Percentiles rank a stretch among this genome's conserved stretches.
Evolutionary conservation across 805 yeast species (phyloP).

Genomic region (Lachancea nothofagi): DNA sequence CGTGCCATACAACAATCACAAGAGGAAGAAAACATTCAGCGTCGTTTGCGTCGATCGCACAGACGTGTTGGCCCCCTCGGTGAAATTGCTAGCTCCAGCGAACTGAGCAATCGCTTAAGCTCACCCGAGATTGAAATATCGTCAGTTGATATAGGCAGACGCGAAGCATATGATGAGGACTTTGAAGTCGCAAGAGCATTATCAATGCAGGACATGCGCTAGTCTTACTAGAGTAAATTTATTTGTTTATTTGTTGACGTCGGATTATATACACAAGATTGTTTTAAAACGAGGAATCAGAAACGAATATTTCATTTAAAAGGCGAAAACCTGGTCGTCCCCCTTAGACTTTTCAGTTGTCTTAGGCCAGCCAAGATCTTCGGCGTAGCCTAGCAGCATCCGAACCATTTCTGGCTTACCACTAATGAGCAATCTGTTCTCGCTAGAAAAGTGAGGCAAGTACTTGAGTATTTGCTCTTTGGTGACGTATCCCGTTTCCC

Average conservation of each 20-base stretch:
- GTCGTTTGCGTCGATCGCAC: conserved; percentile 2
- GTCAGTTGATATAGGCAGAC: background rate
- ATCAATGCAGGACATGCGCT: conserved; percentile 31
- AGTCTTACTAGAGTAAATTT: conserved; percentile 18
- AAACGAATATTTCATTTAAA: conserved; percentile 26
- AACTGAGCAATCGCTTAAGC: too few species aligned
- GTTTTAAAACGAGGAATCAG: background rate
- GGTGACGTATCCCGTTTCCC: conserved; percentile 55
- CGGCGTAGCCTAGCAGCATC: conserved; percentile 43
- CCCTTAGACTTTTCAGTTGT: conserved; percentile 42
- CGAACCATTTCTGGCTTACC: conserved; percentile 72
- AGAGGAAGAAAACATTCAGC: conserved; percentile 8
- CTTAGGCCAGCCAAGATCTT: conserved; percentile 54
- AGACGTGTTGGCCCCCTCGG: conserved; percentile 9
- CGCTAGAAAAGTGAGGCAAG: conserved; percentile 44
- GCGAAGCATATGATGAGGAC: conserved; percentile 16
- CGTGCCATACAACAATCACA: conserved; percentile 20
- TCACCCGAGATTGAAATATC: background rate
- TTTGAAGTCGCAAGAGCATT: conserved; percentile 32
- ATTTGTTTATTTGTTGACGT: background rate
- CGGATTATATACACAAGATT: background rate
- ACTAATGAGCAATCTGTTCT: conserved; percentile 61
- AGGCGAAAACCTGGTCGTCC: conserved; percentile 55
- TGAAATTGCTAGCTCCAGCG: conserved; percentile 1
- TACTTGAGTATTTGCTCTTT: conserved; percentile 49